Percentiles rank a stretch among this genome's conserved stretches.
Evolutionary conservation across 495 filamentous ascomycete genomes (phyloP).

Genomic region (Copromyces sp.): DNA sequence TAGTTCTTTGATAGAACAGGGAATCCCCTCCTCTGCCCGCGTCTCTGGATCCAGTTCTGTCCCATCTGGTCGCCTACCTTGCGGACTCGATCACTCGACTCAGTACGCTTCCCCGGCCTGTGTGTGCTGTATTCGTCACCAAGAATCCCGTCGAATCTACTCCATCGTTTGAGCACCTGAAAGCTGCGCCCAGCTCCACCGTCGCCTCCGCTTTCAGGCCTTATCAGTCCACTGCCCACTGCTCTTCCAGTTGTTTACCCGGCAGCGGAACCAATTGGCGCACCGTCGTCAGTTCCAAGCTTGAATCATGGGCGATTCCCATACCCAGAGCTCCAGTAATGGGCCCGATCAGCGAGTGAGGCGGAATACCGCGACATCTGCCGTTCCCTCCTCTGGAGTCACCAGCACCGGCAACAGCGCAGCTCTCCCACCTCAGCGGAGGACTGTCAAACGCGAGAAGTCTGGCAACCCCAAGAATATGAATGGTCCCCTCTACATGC

Average conservation of each 20-base stretch:
- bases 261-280: conserved; percentile 1
- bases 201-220: not conserved
- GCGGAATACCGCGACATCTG: not conserved
- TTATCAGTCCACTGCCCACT: not conserved
- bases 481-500: conserved; percentile 41
- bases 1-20: not conserved
- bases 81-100: not conserved
- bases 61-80: not conserved
- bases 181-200: not conserved
- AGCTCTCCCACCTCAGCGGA: conserved; percentile 5
- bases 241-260: not conserved
- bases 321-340: not conserved
- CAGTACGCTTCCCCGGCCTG: not conserved
- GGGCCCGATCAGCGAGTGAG: not conserved
- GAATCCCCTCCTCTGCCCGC: not conserved
- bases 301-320: conserved; percentile 6
- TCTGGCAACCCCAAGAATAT: conserved; percentile 26
- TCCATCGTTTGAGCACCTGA: not conserved
- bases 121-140: not conserved
- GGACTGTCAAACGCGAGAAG: conserved; percentile 17
- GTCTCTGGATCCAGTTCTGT: not conserved
- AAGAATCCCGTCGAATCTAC: not conserved
- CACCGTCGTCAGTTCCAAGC: not conserved
- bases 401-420: conserved; percentile 5
- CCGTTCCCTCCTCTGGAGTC: not conserved